Evolutionary conservation across 2,329 filamentous ascomycete genomes (phyloP), one percentile per base, ranked within the genome.

Genomic region (Acephala macrosclerotiorum): DNA sequence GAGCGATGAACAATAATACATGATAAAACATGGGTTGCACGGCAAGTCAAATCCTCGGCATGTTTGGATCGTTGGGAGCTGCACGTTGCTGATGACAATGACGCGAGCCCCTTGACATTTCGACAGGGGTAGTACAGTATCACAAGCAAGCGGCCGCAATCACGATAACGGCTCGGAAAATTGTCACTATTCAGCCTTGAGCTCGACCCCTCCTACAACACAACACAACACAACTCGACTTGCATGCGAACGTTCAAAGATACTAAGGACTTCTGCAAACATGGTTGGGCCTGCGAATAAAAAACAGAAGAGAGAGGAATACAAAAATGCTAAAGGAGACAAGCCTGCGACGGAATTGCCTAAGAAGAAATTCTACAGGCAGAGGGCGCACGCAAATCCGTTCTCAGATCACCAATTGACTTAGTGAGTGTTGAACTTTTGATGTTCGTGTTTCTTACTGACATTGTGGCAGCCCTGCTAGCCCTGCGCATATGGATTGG

Each of bases 341-440:
- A 82, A 79, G 25, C 68, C 65, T 9, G 70, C 68, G 20, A 71
- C 70, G 35, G 73, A 76, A 73, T 81, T 97, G 74, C 96, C 96
- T 11, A 91, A 93, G 80, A 99, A 99, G 84, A 95, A 92, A 82
- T 97, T 96, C 81, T 99, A 97, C 79, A 89, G 96, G 63, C 96
- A 99, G 80, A 88, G 96, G 78, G 96, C 96, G 42, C 96, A 99
- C 81, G 96, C 96, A 69, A 99, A 99, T 81, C 94, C 95, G 7
- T 99, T 99, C 81, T 97, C 95, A 2, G 96, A 99, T 75, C 96
- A 99, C 82, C 83, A 87, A 65, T 83, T 99, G 77, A 85, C 86
- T 74, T 99, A 99, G 96, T 97, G 86, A 74, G 88, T 82, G 53
- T 45, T n/a, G 16, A 45, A 25, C 47, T 55, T 20, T 35, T 36